Evolutionary conservation across 1,139 yeast species (phyloP).

Genomic region (Sugiyamaella sp.): DNA sequence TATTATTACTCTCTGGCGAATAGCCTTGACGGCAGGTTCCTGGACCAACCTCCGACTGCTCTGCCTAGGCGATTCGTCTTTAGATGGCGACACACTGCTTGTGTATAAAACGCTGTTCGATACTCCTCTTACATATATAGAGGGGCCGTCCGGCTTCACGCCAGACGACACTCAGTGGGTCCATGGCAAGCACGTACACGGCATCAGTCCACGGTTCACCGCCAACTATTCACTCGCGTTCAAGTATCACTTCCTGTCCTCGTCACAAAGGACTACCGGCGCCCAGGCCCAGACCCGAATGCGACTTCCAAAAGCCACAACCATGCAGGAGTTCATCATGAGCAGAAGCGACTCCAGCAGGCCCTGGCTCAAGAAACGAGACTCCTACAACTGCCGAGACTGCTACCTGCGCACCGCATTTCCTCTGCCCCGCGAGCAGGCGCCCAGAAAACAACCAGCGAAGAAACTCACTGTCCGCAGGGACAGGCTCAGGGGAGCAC

Average conservation of each 20-base stretch:
- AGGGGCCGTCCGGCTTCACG: constrained; percentile 18
- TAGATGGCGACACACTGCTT: neutral
- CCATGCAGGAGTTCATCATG: constrained; percentile 13
- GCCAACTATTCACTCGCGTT: constrained; percentile 21
- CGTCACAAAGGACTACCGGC: neutral
- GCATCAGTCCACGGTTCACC: constrained; percentile 23
- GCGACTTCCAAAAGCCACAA: neutral
- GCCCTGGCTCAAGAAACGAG: neutral
- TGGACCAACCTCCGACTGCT: constrained; percentile 30
- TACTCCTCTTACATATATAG: constrained; percentile 21
- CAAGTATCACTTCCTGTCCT: constrained; percentile 19
- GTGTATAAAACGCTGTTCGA: constrained; percentile 19
- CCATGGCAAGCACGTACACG: constrained; percentile 15
- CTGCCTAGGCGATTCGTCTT: constrained; percentile 24
- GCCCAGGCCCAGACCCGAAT: constrained; percentile 1
- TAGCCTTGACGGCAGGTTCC: constrained; percentile 31
- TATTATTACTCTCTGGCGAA: constrained; percentile 31
- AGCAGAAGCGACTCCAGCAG: neutral
- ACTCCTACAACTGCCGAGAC: constrained; percentile 2
- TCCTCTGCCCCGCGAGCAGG: constrained; percentile 1
- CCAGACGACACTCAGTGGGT: constrained; percentile 11
- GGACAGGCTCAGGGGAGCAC: neutral
- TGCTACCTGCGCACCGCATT: constrained; percentile 4
- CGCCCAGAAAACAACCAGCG: neutral
- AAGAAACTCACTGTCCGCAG: neutral